Base-by-base conservation (phyloP, 345 rosid species). In the Eucalyptus virginea region DNA sequence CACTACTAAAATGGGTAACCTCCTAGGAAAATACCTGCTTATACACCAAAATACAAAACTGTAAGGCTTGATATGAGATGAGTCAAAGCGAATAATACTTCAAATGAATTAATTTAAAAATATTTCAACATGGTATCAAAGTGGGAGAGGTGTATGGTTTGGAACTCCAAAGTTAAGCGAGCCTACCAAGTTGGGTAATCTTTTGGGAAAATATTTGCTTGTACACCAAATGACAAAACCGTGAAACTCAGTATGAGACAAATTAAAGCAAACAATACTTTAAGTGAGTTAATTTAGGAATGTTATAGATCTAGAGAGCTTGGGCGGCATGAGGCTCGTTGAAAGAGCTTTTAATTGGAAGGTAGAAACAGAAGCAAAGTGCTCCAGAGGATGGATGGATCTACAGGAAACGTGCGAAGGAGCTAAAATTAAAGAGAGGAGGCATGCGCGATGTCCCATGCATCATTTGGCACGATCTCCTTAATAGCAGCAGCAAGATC, bases 21-120 rank as follows among this genome's bases (percentile, higher is more conserved):
- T 50, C 21, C 3, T 52, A 52, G 1, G 26, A 52, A 21, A 19
- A 52, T 52, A 19, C 26, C 0, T 8, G 0, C 2, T 0, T 1
- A 8, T 52, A 52, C 0, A 0, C 26, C 5, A 4, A 52, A 52
- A 2, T 5, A 52, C 24, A 52, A 52, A 52, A 52, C 0, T 8
- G 10, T 19, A 24, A 52, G 5, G 5, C 2, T 52, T 52, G 24
- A 9, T 52, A 52, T 52, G 24, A 4, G 5, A 52, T 8, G 58
- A 52, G 24, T 7, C 4, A 18, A 52, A 52, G 0, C 56, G 0
- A 3, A 52, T 52, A 52, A 52, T 19, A 19, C 9, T 52, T 52
- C 10, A 0, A 52, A 5, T 19, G 56, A 52, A 52, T 52, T 52
- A 52, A 52, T 19, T 1, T 52, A 3, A 52, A 24, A 19, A 52